Percentiles rank a stretch among this genome's conserved stretches.
Evolutionary conservation across 2,329 filamentous ascomycete species (phyloP).

Genomic region (Aspergillus sp.): DNA sequence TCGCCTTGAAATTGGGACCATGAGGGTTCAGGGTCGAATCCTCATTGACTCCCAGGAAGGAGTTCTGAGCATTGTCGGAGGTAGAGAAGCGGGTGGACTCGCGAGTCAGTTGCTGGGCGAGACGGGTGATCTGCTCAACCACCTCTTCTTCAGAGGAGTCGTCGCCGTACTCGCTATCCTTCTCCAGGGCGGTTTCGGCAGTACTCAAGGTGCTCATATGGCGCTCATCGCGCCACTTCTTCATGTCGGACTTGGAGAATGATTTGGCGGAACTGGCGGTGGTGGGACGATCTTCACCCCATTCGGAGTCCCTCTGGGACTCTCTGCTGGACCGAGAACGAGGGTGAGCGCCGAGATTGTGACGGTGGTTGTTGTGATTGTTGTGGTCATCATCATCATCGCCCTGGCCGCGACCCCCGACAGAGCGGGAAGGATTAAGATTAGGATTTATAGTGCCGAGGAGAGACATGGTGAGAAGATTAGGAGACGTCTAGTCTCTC

Average conservation of each 20-base stretch:
- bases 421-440: conserved; percentile 17
- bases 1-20: conserved; percentile 45
- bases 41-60: conserved; percentile 33
- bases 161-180: conserved; percentile 6
- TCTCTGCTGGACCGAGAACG: neutral
- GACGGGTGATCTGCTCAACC: conserved; percentile 31
- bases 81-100: conserved; percentile 33
- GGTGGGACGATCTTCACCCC: conserved; percentile 9
- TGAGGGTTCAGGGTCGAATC: conserved; percentile 45
- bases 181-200: conserved; percentile 28
- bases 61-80: conserved; percentile 28
- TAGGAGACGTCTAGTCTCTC: conserved; percentile 16
- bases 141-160: conserved; percentile 23
- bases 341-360: neutral
- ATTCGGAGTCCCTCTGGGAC: neutral
- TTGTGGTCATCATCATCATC: conserved; percentile 8
- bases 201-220: conserved; percentile 25
- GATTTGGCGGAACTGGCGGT: conserved; percentile 5
- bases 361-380: neutral
- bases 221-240: conserved; percentile 1
- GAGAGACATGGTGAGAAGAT: conserved; percentile 30
- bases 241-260: conserved; percentile 11
- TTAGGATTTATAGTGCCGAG: conserved; percentile 34
- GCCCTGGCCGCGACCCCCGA: conserved; percentile 10
- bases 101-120: conserved; percentile 36